These are phyloP conservation scores for Athelia sp. DNA, from an alignment of 1,284 basidiomycete genomes.

Conservation along the genomic window DNA sequence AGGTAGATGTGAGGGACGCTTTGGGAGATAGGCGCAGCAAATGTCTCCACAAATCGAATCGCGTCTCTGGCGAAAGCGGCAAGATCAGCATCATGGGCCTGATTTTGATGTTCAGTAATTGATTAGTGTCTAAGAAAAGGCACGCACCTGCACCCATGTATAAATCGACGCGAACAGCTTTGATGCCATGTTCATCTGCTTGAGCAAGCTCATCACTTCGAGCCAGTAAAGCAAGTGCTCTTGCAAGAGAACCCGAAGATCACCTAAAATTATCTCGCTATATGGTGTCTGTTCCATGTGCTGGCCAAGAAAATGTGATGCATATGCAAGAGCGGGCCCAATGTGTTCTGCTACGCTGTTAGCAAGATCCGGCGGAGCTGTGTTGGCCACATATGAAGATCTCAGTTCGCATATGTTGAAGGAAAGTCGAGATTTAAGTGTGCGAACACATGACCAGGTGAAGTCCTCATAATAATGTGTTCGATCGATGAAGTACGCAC, in stretches of 20 bases:
- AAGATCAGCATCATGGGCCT: constrained; percentile 1
- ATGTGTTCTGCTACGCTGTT: constrained; percentile 10
- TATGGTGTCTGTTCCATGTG: constrained; percentile 14
- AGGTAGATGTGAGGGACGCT: constrained; percentile 17
- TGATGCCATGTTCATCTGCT: background rate
- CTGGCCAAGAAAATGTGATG: constrained; percentile 18
- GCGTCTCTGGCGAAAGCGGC: constrained; percentile 8
- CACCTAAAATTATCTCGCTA: constrained; percentile 1
- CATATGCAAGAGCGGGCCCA: constrained; percentile 16
- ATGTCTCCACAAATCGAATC: constrained; percentile 8
- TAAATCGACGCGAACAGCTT: constrained; percentile 3
- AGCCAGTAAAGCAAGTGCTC: constrained; percentile 18
- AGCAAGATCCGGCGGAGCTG: constrained; percentile 12
- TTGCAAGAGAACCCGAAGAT: constrained; percentile 12
- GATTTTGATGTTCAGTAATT: background rate
- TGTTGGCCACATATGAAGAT: constrained; percentile 19
- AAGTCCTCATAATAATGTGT: constrained; percentile 5
- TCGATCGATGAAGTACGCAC: background rate
- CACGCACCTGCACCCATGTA: constrained; percentile 5
- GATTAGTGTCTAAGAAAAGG: background rate
- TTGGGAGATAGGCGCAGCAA: constrained; percentile 8
- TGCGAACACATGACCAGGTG: constrained; percentile 10
- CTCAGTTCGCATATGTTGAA: constrained; percentile 25
- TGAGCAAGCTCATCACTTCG: constrained; percentile 13
- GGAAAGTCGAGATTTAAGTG: constrained; percentile 19